A percentile compares a stretch with the other conserved stretches of the same genome.
Evolutionary conservation across 2,329 filamentous ascomycete genomes (phyloP).

Genomic region (Cytospora chrysosperma): DNA sequence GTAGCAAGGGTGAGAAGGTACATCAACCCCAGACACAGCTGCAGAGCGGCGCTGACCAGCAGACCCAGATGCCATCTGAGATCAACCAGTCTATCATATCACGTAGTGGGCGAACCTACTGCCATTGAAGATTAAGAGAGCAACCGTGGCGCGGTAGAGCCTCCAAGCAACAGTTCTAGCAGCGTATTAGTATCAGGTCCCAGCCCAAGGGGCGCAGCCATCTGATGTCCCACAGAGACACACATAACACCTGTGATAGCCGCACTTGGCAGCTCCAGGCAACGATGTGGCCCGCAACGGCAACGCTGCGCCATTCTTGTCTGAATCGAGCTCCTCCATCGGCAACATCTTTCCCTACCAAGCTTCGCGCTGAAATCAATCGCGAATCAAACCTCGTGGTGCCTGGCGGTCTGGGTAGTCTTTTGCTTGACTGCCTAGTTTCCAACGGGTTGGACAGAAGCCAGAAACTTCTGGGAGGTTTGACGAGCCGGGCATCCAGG

Average conservation of each 20-base stretch:
- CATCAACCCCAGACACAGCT: not conserved
- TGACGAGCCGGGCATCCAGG: not conserved
- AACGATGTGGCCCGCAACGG: not conserved
- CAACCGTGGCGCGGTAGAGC: not conserved
- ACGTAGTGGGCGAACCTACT: not conserved
- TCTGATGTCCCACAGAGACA: not conserved
- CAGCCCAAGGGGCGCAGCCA: no score
- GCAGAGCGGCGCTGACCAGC: not conserved
- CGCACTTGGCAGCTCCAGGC: not conserved
- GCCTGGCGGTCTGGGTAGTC: no score
- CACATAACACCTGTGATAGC: not conserved
- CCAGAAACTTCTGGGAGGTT: not conserved
- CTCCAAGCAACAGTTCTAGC: no score
- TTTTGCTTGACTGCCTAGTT: no score
- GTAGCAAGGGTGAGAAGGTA: not conserved
- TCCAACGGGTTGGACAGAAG: not conserved
- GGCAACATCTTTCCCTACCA: not conserved
- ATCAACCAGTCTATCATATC: not conserved
- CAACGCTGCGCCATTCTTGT: not conserved
- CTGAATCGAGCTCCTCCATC: no score
- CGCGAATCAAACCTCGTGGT: not conserved
- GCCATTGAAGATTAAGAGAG: not conserved
- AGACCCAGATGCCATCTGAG: not conserved
- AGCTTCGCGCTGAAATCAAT: no score
- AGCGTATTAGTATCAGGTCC: no score